Percentiles rank a stretch among this genome's conserved stretches.
Evolutionary conservation across 1,284 basidiomycete species (phyloP).

Genomic region (Fomes fomentarius): DNA sequence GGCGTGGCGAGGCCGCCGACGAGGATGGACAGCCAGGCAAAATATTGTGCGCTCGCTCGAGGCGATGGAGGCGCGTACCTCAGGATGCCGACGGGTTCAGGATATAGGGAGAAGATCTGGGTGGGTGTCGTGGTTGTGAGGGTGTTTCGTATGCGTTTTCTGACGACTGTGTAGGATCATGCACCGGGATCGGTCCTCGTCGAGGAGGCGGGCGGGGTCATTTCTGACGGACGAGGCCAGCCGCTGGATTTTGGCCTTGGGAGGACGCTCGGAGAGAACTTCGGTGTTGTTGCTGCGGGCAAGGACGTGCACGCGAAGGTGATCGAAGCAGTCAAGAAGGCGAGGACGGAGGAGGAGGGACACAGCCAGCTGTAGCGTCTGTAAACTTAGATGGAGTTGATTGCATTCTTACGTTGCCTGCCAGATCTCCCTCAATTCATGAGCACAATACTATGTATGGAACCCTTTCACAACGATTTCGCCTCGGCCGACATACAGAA

Average conservation of each 20-base stretch:
- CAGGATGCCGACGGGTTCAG: conserved; percentile 79
- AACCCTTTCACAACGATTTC: too few species aligned
- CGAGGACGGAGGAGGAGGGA: conserved; percentile 48
- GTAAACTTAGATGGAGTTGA: background rate
- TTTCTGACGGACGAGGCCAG: conserved; percentile 83
- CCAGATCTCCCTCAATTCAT: too few species aligned
- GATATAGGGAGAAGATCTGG: conserved; percentile 45
- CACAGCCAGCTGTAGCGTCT: background rate
- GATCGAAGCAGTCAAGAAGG: conserved; percentile 77
- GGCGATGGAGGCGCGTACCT: conserved; percentile 92
- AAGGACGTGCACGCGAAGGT: conserved; percentile 69
- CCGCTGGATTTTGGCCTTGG: conserved; percentile 88
- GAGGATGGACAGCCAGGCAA: conserved; percentile 98
- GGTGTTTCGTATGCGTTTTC: background rate
- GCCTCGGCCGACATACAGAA: too few species aligned
- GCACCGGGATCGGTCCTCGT: conserved; percentile 88
- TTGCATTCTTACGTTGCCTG: too few species aligned
- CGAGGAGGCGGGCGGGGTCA: conserved; percentile 86
- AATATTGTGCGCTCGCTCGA: conserved; percentile 88
- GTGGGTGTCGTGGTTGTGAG: conserved; percentile 47
- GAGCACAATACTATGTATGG: too few species aligned
- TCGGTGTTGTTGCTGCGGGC: conserved; percentile 83
- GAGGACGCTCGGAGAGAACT: conserved; percentile 85
- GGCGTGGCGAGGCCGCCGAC: conserved; percentile 71
- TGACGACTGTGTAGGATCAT: conserved; percentile 70